Conservation (phyloP, 169 alveolate species). For the Eimeria falciformis region DNA sequence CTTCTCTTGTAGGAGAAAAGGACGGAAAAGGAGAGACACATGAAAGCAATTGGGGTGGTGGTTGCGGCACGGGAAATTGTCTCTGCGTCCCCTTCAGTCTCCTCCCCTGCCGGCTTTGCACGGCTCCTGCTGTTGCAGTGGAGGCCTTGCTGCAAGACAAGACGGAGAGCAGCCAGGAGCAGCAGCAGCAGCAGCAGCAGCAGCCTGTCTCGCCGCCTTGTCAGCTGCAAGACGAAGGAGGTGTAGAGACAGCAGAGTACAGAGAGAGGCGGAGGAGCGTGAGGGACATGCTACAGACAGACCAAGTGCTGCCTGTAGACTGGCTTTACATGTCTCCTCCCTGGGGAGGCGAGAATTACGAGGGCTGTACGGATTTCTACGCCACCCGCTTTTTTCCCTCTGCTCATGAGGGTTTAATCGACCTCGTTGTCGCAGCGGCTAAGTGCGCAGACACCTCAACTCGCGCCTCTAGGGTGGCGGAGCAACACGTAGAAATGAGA, state of each 20-base stretch:
- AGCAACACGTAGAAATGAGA: background rate
- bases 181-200: slow-evolving; percentile 3
- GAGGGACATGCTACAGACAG: background rate
- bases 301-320: background rate
- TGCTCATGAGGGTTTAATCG: background rate
- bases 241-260: too few species aligned
- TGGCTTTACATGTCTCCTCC: slow-evolving; percentile 73
- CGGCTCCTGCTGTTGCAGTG: background rate
- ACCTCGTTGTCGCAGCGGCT: background rate
- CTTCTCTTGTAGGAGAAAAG: background rate
- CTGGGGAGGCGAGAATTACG: slow-evolving; percentile 64
- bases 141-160: slow-evolving; percentile 2
- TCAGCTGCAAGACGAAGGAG: too few species aligned
- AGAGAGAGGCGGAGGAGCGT: too few species aligned
- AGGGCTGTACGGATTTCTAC: slow-evolving; percentile 10
- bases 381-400: background rate
- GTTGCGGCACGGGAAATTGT: background rate
- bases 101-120: slow-evolving; percentile 4
- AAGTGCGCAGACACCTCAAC: background rate
- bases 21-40: background rate
- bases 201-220: background rate
- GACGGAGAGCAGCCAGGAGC: background rate
- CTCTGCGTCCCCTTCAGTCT: slow-evolving; percentile 18
- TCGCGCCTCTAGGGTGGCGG: too few species aligned
- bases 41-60: background rate